Percentiles rank a stretch among this genome's conserved stretches.
Evolutionary conservation across 352 stramenopile genomes (phyloP).

Genomic region (Phytopythium oedochilum): DNA sequence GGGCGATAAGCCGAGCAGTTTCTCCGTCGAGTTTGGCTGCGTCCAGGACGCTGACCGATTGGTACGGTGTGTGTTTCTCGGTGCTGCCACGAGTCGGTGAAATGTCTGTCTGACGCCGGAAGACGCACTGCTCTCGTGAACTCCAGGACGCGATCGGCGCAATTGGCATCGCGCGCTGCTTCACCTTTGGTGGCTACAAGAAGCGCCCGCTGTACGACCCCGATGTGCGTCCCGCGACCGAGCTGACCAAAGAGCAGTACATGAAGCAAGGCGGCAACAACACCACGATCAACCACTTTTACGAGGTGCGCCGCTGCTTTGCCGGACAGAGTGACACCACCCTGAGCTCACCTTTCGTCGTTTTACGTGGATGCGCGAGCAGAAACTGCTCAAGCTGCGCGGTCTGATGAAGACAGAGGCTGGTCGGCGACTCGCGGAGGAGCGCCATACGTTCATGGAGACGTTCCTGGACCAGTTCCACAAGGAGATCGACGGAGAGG

Average conservation of each 20-base stretch:
- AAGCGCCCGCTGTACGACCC: constrained; percentile 79
- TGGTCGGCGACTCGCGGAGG: constrained; percentile 67
- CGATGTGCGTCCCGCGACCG: constrained; percentile 36
- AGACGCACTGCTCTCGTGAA: no score
- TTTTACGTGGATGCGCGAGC: not conserved
- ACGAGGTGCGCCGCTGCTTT: constrained; percentile 41
- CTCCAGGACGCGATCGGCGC: constrained; percentile 86
- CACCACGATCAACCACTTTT: constrained; percentile 89
- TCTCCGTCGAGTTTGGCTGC: constrained; percentile 75
- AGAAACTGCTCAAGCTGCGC: constrained; percentile 88
- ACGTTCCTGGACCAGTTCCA: constrained; percentile 78
- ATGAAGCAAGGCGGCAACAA: constrained; percentile 63
- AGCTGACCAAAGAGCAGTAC: constrained; percentile 78
- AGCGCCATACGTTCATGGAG: constrained; percentile 86
- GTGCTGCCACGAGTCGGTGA: no score
- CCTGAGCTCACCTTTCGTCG: not conserved
- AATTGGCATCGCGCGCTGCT: constrained; percentile 88
- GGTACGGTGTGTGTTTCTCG: constrained; percentile 17
- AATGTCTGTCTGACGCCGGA: no score
- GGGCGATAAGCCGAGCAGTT: constrained; percentile 10
- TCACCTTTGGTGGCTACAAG: constrained; percentile 87
- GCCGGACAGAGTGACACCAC: not conserved
- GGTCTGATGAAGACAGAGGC: constrained; percentile 85
- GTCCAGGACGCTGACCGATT: constrained; percentile 89
- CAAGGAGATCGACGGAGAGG: constrained; percentile 60